These are phyloP conservation scores for Colletotrichum lupini DNA, from an alignment of 2,329 filamentous ascomycete genomes.

Conservation along the genomic window DNA sequence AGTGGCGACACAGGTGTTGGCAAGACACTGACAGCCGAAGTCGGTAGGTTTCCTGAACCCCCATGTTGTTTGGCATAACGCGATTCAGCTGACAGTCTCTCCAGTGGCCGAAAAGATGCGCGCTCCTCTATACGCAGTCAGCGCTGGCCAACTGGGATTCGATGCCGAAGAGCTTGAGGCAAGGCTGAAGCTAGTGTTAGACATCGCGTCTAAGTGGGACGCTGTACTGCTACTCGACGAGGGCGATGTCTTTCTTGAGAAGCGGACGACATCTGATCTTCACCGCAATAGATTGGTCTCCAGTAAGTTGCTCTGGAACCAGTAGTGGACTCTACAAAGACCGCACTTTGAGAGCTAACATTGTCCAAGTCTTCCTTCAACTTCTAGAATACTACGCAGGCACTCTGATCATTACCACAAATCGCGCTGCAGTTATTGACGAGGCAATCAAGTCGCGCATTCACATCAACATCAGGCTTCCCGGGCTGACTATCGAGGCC, in stretches of 20 bases:
- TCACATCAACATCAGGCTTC: conserved; percentile 44
- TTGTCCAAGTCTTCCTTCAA: conserved; percentile 41
- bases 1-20: conserved; percentile 31
- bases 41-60: neutral
- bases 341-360: neutral
- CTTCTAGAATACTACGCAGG: conserved; percentile 45
- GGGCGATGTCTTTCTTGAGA: conserved; percentile 40
- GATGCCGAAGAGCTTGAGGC: conserved; percentile 31
- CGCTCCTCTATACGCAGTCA: neutral
- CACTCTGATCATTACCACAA: conserved; percentile 46
- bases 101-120: conserved; percentile 37
- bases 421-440: conserved; percentile 44
- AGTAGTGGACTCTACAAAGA: neutral
- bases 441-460: conserved; percentile 46
- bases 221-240: conserved; percentile 45
- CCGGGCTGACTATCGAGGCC: conserved; percentile 41
- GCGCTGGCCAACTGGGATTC: too few species aligned
- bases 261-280: conserved; percentile 33
- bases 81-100: conserved; percentile 43
- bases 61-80: neutral
- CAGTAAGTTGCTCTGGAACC: conserved; percentile 19
- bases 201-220: conserved; percentile 37
- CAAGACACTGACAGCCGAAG: conserved; percentile 31
- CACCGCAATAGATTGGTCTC: conserved; percentile 30
- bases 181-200: conserved; percentile 24